phyloP scores from a whole-genome alignment of 305 asterid genomes.

The Ajuga reptans region DNA sequence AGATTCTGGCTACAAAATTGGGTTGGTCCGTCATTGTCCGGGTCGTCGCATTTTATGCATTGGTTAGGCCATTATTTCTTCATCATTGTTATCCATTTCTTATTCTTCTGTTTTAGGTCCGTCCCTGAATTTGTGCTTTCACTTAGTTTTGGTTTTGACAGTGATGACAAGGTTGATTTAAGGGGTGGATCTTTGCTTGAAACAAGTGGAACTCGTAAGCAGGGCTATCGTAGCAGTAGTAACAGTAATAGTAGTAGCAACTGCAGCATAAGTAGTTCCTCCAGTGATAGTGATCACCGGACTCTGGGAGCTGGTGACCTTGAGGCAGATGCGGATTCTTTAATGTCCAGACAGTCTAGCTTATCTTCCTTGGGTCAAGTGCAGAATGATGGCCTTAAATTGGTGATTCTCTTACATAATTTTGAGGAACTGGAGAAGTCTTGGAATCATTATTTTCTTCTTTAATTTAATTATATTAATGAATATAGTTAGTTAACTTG shows the following conservation, averaged over 20 bases:
- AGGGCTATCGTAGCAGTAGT: constrained; percentile 73
- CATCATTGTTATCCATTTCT: constrained; percentile 12
- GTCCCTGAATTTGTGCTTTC: constrained; percentile 25
- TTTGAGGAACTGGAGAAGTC: constrained; percentile 11
- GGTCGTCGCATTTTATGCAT: constrained; percentile 71
- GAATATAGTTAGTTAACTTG: not conserved
- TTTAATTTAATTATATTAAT: constrained; percentile 5
- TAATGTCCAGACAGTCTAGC: constrained; percentile 76
- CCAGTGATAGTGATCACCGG: constrained; percentile 79
- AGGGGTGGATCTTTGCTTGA: constrained; percentile 59
- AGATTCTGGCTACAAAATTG: constrained; percentile 99
- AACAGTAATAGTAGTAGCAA: constrained; percentile 88
- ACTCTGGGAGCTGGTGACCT: constrained; percentile 75
- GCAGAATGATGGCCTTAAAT: constrained; percentile 52
- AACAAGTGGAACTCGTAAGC: constrained; percentile 54
- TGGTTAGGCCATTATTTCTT: constrained; percentile 46
- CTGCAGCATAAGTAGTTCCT: constrained; percentile 79
- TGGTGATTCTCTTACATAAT: constrained; percentile 33
- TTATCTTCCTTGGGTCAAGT: constrained; percentile 66
- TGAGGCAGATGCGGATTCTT: constrained; percentile 99
- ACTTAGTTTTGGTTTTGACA: constrained; percentile 40
- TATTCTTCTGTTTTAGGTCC: constrained; percentile 5
- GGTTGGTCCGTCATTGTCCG: constrained; percentile 83
- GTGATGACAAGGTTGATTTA: constrained; percentile 56
- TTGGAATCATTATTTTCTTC: constrained; percentile 9